Base-by-base conservation (phyloP, 129 eudicot genomes). In the Silybum marianum region DNA sequence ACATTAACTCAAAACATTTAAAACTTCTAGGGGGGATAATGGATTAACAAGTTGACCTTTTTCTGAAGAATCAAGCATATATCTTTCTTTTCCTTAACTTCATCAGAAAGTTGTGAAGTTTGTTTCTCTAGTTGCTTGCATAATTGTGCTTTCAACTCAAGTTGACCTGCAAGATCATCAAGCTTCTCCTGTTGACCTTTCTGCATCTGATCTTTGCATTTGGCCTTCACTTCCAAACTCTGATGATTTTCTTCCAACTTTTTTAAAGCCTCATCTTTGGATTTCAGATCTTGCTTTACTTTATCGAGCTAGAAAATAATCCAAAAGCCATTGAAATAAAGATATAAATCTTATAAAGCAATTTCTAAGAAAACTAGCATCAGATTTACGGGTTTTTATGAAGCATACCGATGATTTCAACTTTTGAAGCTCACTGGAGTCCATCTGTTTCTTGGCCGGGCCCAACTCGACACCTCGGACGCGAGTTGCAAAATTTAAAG, bases 391-490 rank as follows among this genome's bases (percentile, higher is more conserved):
- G 54, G 32, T 8, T 75, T 67, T 68, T 40, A 28, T n/a, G 58
- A 51, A 80, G 10, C 77, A 23, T 74, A 86, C 87, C 85, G 26
- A 73, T 68, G 82, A 69, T 73, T 86, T 83, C 42, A 77, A 71
- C 87, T 87, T 87, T 48, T 80, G 83, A 83, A 87, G 81, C 62
- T 87, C 90, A 66, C 81, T 74, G 16, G 76, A 58, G 40, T 87
- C 87, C 21, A 80, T 62, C 69, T 87, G 90, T 54, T 79, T 87
- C 71, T 76, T 87, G 58, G 87, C 85, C 0, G 87, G 90, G 71
- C 87, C 87, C 85, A 87, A 63, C 67, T 87, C 90, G 39, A 87
- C 78, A 34, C 90, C 90, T 26, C 87, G 69, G 18, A 84, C 87
- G n/a, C 90, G 73, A 72, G 80, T 87, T 3, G 87, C 87, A 54